Conservation (phyloP, 345 rosid genomes). For the Mangifera indica region DNA sequence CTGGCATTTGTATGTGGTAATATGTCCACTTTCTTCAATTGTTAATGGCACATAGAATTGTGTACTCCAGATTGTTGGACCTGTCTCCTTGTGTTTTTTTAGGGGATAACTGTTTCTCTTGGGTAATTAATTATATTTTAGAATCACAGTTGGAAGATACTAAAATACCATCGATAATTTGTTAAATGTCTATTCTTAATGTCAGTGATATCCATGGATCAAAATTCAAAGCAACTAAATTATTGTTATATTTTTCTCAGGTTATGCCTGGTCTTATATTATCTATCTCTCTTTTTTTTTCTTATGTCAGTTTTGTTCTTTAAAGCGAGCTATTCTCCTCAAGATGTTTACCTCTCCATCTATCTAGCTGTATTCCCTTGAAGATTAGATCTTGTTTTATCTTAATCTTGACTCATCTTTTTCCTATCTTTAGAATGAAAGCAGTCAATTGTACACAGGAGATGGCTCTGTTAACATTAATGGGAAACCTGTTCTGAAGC, state of each 20-base stretch:
- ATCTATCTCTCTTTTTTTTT: too few species aligned
- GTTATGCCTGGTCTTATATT: background rate
- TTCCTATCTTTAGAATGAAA: constrained; percentile 34
- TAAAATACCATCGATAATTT: background rate
- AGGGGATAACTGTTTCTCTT: background rate
- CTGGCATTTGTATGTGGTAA: too few species aligned
- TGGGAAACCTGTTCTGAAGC: constrained; percentile 76
- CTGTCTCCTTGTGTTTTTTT: background rate
- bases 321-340: background rate
- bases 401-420: constrained; percentile 5
- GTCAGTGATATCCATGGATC: background rate
- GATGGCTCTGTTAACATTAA: constrained; percentile 86
- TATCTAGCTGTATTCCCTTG: too few species aligned
- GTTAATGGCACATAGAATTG: background rate
- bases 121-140: background rate
- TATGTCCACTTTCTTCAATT: too few species aligned
- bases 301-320: too few species aligned
- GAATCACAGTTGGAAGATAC: background rate
- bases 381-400: background rate
- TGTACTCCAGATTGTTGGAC: background rate
- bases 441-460: constrained; percentile 55
- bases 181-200: too few species aligned
- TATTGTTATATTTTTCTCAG: background rate
- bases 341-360: background rate
- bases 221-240: background rate